Conservation (phyloP, 805 yeast genomes). For the Cyberlindnera japonica region DNA sequence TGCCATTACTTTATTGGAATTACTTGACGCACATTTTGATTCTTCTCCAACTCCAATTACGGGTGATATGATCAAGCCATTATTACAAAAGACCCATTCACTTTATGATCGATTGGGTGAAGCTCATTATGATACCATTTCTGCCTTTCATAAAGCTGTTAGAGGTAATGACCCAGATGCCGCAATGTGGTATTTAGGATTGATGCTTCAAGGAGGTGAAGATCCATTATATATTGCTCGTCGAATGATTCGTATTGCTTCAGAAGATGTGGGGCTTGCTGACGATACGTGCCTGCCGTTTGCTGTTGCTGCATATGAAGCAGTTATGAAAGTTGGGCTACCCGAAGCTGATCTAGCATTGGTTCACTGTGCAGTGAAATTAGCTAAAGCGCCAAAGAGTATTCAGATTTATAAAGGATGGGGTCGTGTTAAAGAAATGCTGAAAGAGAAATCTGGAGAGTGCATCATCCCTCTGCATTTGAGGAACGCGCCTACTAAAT, state of each 20-base stretch:
- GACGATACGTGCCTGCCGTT: constrained; percentile 85
- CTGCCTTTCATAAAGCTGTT: constrained; percentile 91
- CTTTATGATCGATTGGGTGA: constrained; percentile 88
- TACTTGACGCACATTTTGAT: constrained; percentile 52
- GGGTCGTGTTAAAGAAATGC: constrained; percentile 55
- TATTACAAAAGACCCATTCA: constrained; percentile 48
- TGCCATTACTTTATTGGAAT: constrained; percentile 76
- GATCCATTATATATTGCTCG: constrained; percentile 87
- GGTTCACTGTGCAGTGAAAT: constrained; percentile 90
- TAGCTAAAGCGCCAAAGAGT: constrained; percentile 82
- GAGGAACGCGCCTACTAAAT: constrained; percentile 89
- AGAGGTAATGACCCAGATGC: constrained; percentile 92
- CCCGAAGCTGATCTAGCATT: constrained; percentile 90
- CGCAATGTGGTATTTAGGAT: constrained; percentile 76
- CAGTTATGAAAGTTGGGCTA: constrained; percentile 86
- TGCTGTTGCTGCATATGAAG: constrained; percentile 80
- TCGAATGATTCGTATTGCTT: constrained; percentile 90
- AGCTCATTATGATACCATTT: constrained; percentile 89
- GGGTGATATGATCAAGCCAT: constrained; percentile 32
- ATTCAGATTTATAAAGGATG: constrained; percentile 83
- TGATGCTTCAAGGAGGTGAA: constrained; percentile 93
- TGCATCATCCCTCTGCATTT: constrained; percentile 69
- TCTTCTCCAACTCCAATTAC: constrained; percentile 8
- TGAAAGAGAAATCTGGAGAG: constrained; percentile 53
- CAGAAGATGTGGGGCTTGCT: constrained; percentile 87